These are phyloP conservation scores for Termitomyces sp. DNA, from an alignment of 768 basidiomycete genomes.

Conservation along the genomic window DNA sequence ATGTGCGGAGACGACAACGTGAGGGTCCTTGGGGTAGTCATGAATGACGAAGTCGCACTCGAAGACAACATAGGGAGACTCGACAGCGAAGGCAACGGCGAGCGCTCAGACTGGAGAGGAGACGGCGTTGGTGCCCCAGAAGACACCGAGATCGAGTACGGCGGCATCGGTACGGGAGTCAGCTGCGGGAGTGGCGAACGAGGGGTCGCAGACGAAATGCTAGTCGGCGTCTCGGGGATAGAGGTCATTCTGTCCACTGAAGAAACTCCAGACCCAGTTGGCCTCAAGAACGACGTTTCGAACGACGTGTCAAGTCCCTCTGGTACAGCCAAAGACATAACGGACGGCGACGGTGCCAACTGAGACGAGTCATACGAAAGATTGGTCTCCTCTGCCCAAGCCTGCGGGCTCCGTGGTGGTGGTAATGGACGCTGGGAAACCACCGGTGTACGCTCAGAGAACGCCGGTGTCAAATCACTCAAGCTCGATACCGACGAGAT, in stretches of 20 bases:
- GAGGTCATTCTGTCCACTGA: conserved; percentile 41
- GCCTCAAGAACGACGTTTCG: conserved; percentile 72
- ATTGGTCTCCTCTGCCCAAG: conserved; percentile 64
- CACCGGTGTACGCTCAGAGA: conserved; percentile 30
- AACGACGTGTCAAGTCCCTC: conserved; percentile 65
- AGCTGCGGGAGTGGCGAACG: conserved; percentile 33
- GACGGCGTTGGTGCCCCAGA: conserved; percentile 31
- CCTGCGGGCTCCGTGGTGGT: conserved; percentile 33
- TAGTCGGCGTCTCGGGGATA: conserved; percentile 37
- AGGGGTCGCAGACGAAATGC: conserved; percentile 24
- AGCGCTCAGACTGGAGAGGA: conserved; percentile 19
- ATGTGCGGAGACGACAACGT: not conserved
- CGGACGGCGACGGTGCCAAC: conserved; percentile 68
- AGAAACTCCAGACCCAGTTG: conserved; percentile 48
- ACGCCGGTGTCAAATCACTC: conserved; percentile 41
- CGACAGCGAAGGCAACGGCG: not conserved
- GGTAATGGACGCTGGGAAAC: conserved; percentile 33
- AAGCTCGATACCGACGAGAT: conserved; percentile 29
- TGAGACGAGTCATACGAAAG: conserved; percentile 75
- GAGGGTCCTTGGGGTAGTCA: conserved; percentile 8
- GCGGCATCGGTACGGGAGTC: conserved; percentile 34
- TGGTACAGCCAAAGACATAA: conserved; percentile 46
- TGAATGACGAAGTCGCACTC: conserved; percentile 1
- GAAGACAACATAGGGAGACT: conserved; percentile 5
- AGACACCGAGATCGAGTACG: conserved; percentile 27